Conservation (phyloP, 495 filamentous ascomycete species). For the Endocarpon pusillum region DNA sequence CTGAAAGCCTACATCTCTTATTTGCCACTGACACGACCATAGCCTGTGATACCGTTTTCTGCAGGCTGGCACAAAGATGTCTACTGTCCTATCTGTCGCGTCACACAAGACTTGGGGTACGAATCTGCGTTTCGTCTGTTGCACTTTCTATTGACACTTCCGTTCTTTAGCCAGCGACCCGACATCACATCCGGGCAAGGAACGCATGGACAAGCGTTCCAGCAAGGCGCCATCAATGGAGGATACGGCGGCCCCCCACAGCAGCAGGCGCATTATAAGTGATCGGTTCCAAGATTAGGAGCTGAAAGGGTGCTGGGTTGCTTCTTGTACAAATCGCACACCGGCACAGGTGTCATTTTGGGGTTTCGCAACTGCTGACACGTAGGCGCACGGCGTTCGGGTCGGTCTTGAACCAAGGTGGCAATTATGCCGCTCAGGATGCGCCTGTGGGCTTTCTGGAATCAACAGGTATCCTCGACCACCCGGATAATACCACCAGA, state of each 20-base stretch:
- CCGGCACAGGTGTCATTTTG: too few species aligned
- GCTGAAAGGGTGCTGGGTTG: too few species aligned
- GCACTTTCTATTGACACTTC: neutral
- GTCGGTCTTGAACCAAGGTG: too few species aligned
- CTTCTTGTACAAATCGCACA: too few species aligned
- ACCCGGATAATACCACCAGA: too few species aligned
- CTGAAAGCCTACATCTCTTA: neutral
- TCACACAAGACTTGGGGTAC: conserved; percentile 1
- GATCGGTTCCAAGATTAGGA: neutral
- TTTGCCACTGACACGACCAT: neutral
- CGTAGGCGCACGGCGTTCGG: too few species aligned
- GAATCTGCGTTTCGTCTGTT: neutral
- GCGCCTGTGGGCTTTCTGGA: too few species aligned
- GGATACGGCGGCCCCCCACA: neutral
- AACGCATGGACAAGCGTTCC: neutral
- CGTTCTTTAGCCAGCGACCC: neutral
- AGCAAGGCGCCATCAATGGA: neutral
- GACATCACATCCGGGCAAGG: neutral
- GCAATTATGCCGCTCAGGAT: too few species aligned
- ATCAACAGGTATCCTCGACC: too few species aligned
- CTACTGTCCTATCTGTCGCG: neutral
- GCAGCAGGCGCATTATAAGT: conserved; percentile 1
- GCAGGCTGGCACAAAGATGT: conserved; percentile 1
- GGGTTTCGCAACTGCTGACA: too few species aligned
- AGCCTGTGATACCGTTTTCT: neutral